Evolutionary conservation across 441 rosid species (phyloP), one percentile per base, ranked within the genome.

Genomic region (Sinapis alba): DNA sequence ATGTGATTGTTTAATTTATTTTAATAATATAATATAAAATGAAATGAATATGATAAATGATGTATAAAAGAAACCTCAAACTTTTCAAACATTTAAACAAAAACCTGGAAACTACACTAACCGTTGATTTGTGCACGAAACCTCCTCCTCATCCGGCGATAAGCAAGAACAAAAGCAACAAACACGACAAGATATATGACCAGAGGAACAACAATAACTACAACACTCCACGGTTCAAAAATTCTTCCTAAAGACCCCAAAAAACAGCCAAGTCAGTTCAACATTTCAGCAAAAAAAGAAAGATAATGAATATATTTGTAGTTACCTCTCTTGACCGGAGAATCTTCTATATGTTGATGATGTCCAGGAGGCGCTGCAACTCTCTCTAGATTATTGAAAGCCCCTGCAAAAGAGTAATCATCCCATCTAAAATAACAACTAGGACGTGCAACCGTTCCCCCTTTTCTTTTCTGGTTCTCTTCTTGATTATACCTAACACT

Each of bases 391-490:
- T 54, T 43, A 9, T 69, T 27, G 11, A 62, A 73, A 12, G 66
- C 66, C 18, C 24, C 54, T 16, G 34, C 58, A 10, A 83, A 83
- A 18, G 24, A 7, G 70, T 74, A 80, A 60, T 80, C 15, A 65
- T 83, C 83, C 84, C 80, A 83, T 7, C 80, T 61, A 41, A 83
- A 65, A 69, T 62, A n/a, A 38, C 86, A 83, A 19, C 69, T 83
- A 1, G 80, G 80, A 4, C 38, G 70, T 21, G 32, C 0, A 43
- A 82, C 64, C 0, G 56, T 51, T 20, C 86, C 75, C 4, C 88
- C 86, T 8, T 20, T 7, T 53, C 68, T 71, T 11, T 15, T 63
- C 24, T 6, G 26, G 63, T 78, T 47, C 3, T 32, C 2, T 15
- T 32, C 69, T 41, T 30, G 41, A 62, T 73, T 80, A 5, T 64